Evolutionary conservation across 306 rosid genomes (phyloP).

Genomic region (Spatholobus suberectus): DNA sequence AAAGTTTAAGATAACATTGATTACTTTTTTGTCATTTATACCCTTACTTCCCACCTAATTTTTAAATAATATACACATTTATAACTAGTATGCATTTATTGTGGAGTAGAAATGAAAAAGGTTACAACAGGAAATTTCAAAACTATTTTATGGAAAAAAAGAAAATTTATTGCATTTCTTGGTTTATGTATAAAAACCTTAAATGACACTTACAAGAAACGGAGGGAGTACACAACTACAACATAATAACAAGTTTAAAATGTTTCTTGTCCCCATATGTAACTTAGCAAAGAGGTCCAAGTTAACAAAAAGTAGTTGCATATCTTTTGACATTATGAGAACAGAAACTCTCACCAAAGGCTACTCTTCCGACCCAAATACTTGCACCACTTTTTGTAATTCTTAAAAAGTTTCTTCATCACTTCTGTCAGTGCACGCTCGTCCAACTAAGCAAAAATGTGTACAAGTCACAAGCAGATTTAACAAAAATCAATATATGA

Average conservation of each 20-base stretch:
- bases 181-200: too few relatives aligned
- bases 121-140: too few relatives aligned
- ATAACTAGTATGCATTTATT: too few relatives aligned
- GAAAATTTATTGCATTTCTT: too few relatives aligned
- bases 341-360: conserved; percentile 74
- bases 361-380: conserved; percentile 97
- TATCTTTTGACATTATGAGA: conserved; percentile 31
- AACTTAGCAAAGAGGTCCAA: conserved; percentile 18
- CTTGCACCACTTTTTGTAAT: conserved; percentile 98
- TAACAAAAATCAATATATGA: background rate
- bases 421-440: conserved; percentile 94
- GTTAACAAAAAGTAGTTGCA: conserved; percentile 6
- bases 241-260: conserved; percentile 10
- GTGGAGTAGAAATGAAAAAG: too few relatives aligned
- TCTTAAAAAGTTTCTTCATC: conserved; percentile 98
- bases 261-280: background rate
- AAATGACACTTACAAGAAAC: too few relatives aligned
- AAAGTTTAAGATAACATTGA: too few relatives aligned
- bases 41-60: too few relatives aligned
- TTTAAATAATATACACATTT: too few relatives aligned
- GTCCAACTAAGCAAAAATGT: conserved; percentile 77
- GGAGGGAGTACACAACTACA: too few relatives aligned
- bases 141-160: too few relatives aligned
- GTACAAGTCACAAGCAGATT: conserved; percentile 42
- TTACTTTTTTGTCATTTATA: too few relatives aligned